These are phyloP conservation scores for Ilyonectria destructans DNA, from an alignment of 2,329 filamentous ascomycete species.

Conservation along the genomic window DNA sequence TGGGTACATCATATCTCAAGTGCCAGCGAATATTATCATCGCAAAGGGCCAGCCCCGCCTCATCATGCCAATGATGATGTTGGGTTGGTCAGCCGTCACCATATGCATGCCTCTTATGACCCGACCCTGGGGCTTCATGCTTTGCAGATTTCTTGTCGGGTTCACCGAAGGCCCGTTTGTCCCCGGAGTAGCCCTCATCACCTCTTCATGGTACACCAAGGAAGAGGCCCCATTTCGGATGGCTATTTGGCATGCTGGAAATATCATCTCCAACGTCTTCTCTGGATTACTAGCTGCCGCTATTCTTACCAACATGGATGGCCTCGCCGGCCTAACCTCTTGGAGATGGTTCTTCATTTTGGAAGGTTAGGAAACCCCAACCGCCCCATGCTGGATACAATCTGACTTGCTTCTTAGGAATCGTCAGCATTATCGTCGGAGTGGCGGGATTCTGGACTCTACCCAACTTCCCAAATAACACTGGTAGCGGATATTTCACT, in stretches of 20 bases:
- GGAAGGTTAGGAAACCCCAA: slow-evolving; percentile 41
- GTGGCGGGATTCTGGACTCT: slow-evolving; percentile 55
- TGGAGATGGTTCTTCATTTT: slow-evolving; percentile 62
- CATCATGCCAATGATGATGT: slow-evolving; percentile 56
- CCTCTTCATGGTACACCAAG: slow-evolving; percentile 64
- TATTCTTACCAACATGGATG: slow-evolving; percentile 61
- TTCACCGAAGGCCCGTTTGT: slow-evolving; percentile 58
- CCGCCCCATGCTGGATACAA: background rate
- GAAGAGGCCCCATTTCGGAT: slow-evolving; percentile 60
- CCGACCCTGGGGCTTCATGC: slow-evolving; percentile 45
- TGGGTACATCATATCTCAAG: slow-evolving; percentile 62
- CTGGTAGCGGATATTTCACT: slow-evolving; percentile 50
- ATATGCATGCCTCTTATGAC: slow-evolving; percentile 61
- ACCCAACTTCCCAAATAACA: slow-evolving; percentile 55
- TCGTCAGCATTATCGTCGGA: slow-evolving; percentile 52
- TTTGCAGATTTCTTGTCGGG: slow-evolving; percentile 51
- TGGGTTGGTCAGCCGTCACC: slow-evolving; percentile 60
- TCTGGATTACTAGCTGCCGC: slow-evolving; percentile 61
- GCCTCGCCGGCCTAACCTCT: slow-evolving; percentile 51
- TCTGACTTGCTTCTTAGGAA: slow-evolving; percentile 35
- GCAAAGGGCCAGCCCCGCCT: slow-evolving; percentile 56
- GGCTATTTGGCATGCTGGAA: slow-evolving; percentile 63
- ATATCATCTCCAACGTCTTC: slow-evolving; percentile 61
- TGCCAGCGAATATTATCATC: slow-evolving; percentile 62
- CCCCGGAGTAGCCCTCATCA: slow-evolving; percentile 62